Evolutionary conservation across 352 stramenopile genomes (phyloP), one percentile per base, ranked within the genome.

Genomic region (Globisporangium nunn): DNA sequence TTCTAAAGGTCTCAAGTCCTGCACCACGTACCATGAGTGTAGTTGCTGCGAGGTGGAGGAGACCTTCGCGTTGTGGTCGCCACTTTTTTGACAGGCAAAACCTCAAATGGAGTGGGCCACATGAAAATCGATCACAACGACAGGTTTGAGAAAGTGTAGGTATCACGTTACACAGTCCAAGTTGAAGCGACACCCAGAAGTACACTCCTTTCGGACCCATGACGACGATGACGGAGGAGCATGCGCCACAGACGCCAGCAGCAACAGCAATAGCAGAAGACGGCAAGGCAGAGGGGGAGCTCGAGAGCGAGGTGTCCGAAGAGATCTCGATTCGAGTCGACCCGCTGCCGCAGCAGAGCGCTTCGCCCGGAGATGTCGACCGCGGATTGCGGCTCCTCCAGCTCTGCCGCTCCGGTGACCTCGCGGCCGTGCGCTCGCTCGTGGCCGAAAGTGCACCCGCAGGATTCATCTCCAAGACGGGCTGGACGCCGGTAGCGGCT

Each of bases 391-490:
- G 70, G 14, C 67, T 93, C 18, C 81, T 88, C 50, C 72, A 87
- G 47, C 68, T 76, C 33, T 91, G 80, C 60, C 80, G 70, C 18
- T 68, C 87, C 50, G 71, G 68, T 15, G 70, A 72, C 43, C 59
- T 82, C 10, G 53, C 54, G 1, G 54, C 56, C 0, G 77, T 89
- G 43, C 61, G 63, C 2, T 58, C 70, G 47, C 72, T 75, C 28
- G 56, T 88, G 54, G 55, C 47, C 7, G 72, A 82, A 33, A 76
- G 79, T 10, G 72, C 72, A 1, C 72, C 79, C 0, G 78, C 74
- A 0, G 77, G 79, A 0, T 93, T 93, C 54, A 71, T 87, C 37
- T 78, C 81, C n/a, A 88, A 84, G 63, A 81, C 66, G n/a, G 72
- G 72, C 2, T 93, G 83, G 83, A 93, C 81, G 7, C 76, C 78